Base-by-base conservation (phyloP, 768 basidiomycete genomes). In the Hypsizygus marmoreus region DNA sequence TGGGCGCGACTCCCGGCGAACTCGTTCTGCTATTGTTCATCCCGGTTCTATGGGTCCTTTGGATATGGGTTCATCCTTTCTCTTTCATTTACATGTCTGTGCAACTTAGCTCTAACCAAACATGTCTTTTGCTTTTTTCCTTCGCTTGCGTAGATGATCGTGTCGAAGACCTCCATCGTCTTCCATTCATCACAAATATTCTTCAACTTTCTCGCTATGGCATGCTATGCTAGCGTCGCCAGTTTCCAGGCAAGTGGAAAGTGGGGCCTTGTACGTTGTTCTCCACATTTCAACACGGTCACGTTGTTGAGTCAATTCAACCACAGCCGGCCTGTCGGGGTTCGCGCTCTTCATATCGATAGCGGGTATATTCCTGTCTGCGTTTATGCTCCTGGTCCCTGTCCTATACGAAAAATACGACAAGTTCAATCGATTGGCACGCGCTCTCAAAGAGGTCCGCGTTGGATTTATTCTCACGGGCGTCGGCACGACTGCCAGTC, bases 131-230 rank as follows among this genome's bases (percentile, higher is more conserved):
- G 30, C n/a, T 29, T 31, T 37, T 48, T 25, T 42, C 28, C 13
- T 47, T 47, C 48, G 37, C 29, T 54, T 13, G 24, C 55, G 14
- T 55, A 92, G 91, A 89, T 91, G 88, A 91, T 92, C 56, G 81
- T 92, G 35, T 85, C 88, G 17, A 91, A 91, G 71, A 84, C 88
- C 6, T 75, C 83, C 50, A 88, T 92, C 60, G 75, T 91, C 44
- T 83, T 84, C 61, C 82, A 88, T 62, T 64, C 79, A 23, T 82
- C 80, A 2, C 88, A 95, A 72, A 77, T 82, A 43, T 94, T 97
- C 75, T 93, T 95, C 82, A 86, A 88, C 64, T 97, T 97, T 61
- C 77, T 97, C 35, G 82, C 91, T 10, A 87, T 95, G 82, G 87
- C 86, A 36, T 95, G 91, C 61, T 93, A 91, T 56, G 95, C 89